A percentile compares a stretch with the other conserved stretches of the same genome.
These are phyloP conservation scores for Spergularia bocconei DNA, from an alignment of 148 eudicot genomes.

Conservation along the genomic window DNA sequence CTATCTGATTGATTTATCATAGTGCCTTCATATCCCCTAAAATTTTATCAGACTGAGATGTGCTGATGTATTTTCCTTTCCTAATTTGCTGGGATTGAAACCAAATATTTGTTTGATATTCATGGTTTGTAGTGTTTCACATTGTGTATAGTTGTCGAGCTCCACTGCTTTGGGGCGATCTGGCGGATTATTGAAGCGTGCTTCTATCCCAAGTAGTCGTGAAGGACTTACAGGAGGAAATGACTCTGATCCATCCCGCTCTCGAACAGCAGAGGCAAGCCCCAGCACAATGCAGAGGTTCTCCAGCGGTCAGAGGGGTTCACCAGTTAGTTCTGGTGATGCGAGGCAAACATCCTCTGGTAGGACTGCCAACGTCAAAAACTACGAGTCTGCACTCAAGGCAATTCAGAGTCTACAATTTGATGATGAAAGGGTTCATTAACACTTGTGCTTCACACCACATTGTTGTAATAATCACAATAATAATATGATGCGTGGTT, in stretches of 20 bases:
- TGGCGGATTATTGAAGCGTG: constrained; percentile 64
- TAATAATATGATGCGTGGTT: constrained; percentile 12
- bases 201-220: constrained; percentile 52
- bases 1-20: not conserved
- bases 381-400: constrained; percentile 69
- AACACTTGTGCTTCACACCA: constrained; percentile 15
- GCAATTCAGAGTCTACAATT: constrained; percentile 72
- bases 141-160: constrained; percentile 50
- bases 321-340: constrained; percentile 61
- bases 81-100: not conserved
- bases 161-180: constrained; percentile 52
- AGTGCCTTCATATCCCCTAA: not conserved
- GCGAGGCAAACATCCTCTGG: constrained; percentile 53
- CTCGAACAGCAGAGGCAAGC: constrained; percentile 57
- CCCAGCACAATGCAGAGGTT: constrained; percentile 47
- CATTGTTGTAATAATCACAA: constrained; percentile 23
- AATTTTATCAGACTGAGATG: not conserved
- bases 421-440: constrained; percentile 59
- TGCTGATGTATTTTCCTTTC: not conserved
- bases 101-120: not conserved
- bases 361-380: constrained; percentile 49
- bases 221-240: constrained; percentile 48
- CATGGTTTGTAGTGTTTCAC: too few species aligned
- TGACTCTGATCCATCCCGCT: constrained; percentile 51
- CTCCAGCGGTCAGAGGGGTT: constrained; percentile 64